These are phyloP conservation scores for Populus euphratica DNA, from an alignment of 345 rosid species.

Conservation along the genomic window DNA sequence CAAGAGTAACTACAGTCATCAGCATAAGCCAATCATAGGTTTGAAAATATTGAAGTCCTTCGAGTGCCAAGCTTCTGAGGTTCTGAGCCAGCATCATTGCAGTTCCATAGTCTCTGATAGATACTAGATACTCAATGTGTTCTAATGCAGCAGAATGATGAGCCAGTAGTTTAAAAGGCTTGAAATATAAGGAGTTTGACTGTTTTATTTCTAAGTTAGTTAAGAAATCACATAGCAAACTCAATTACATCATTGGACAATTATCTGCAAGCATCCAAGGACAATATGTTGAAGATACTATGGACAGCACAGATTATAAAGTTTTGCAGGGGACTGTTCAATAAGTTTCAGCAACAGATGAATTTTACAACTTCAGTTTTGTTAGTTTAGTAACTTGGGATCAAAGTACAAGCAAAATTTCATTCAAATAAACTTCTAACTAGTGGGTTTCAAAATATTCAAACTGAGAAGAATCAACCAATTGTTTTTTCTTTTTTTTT, in stretches of 20 bases:
- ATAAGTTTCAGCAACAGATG: too few species aligned
- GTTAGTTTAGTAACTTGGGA: too few species aligned
- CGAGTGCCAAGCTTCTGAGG: constrained; percentile 77
- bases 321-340: not conserved
- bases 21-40: constrained; percentile 95
- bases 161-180: constrained; percentile 72
- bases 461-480: too few species aligned
- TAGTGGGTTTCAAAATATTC: too few species aligned
- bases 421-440: too few species aligned
- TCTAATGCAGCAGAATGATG: constrained; percentile 41
- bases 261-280: constrained; percentile 1
- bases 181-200: constrained; percentile 68
- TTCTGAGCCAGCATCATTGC: constrained; percentile 66
- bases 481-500: too few species aligned
- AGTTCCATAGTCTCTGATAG: constrained; percentile 46
- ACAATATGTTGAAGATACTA: not conserved
- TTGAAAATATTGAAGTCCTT: constrained; percentile 91
- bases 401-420: too few species aligned
- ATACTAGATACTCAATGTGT: constrained; percentile 61
- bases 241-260: not conserved
- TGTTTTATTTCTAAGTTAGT: constrained; percentile 70
- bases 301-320: not conserved
- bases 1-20: constrained; percentile 81
- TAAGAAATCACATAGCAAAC: constrained; percentile 33
- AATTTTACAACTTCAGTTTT: too few species aligned